A percentile compares a stretch with the other conserved stretches of the same genome.
Conservation (phyloP, 148 eudicot species). For the Drosera capensis region DNA sequence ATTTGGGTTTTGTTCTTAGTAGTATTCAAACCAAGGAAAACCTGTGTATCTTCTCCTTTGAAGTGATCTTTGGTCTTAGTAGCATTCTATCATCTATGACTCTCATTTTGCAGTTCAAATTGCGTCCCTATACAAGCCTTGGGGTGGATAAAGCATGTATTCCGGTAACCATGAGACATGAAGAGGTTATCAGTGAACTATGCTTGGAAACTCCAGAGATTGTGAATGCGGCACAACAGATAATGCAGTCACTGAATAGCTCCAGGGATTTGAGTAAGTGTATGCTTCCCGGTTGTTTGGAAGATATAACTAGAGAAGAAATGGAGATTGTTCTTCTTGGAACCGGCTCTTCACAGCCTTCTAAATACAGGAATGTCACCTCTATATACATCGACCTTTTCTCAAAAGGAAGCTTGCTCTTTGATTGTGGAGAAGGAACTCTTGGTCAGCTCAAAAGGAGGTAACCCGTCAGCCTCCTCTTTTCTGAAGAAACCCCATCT, state of each 20-base stretch:
- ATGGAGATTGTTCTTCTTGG: conserved; percentile 92
- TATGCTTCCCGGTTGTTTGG: conserved; percentile 67
- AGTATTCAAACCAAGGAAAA: too few relatives aligned
- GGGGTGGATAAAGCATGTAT: conserved; percentile 60
- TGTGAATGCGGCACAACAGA: conserved; percentile 45
- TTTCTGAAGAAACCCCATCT: not conserved
- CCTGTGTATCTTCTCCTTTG: too few relatives aligned
- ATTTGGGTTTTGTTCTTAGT: too few relatives aligned
- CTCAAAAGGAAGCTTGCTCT: conserved; percentile 66
- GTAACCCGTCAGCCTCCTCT: conserved; percentile 14
- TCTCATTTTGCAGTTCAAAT: conserved; percentile 42
- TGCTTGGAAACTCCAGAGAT: conserved; percentile 70
- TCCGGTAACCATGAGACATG: conserved; percentile 23
- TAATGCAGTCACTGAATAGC: conserved; percentile 32
- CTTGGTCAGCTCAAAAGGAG: conserved; percentile 94
- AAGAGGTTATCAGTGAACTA: conserved; percentile 40
- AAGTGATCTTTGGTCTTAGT: not conserved
- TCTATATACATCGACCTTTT: conserved; percentile 81
- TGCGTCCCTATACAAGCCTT: conserved; percentile 71
- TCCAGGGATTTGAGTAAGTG: too few relatives aligned
- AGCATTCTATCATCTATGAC: not conserved
- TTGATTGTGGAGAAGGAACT: conserved; percentile 97
- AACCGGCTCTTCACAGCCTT: conserved; percentile 97
- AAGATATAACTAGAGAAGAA: conserved; percentile 71
- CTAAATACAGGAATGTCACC: conserved; percentile 90